Evolutionary conservation across 2,329 filamentous ascomycete genomes (phyloP).

Genomic region (Aspergillus caelatus): DNA sequence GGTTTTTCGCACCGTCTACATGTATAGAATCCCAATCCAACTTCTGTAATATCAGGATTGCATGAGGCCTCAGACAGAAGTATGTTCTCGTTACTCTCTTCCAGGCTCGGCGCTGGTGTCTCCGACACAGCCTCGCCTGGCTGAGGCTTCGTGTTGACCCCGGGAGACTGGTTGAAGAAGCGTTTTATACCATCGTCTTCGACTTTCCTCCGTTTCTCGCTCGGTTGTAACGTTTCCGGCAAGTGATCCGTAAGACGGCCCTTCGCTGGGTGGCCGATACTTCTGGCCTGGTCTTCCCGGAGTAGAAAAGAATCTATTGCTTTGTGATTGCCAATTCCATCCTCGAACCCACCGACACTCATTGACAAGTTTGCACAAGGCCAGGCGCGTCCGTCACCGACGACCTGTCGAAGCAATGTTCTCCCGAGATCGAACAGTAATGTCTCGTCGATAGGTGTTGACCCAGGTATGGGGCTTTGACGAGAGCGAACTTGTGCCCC

Average conservation of each 20-base stretch:
- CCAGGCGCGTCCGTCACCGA: constrained; percentile 78
- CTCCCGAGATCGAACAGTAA: constrained; percentile 75
- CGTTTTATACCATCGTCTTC: constrained; percentile 58
- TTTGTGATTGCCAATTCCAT: constrained; percentile 79
- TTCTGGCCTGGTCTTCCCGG: constrained; percentile 61
- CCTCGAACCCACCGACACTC: constrained; percentile 89
- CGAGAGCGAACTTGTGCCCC: constrained; percentile 74
- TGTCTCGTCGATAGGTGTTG: constrained; percentile 71
- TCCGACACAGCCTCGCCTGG: neutral
- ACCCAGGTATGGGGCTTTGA: constrained; percentile 74
- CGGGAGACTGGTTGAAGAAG: constrained; percentile 56
- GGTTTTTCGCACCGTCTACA: constrained; percentile 69
- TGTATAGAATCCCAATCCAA: constrained; percentile 36
- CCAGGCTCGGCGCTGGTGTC: neutral
- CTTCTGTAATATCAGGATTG: neutral
- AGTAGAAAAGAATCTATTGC: constrained; percentile 87
- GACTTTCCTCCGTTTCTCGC: constrained; percentile 50
- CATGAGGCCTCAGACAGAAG: neutral
- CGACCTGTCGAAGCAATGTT: constrained; percentile 74
- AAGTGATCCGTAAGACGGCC: constrained; percentile 17
- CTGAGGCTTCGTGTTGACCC: constrained; percentile 13
- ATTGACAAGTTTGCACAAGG: constrained; percentile 89
- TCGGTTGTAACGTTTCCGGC: constrained; percentile 19
- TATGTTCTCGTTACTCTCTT: neutral
- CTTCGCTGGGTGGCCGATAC: constrained; percentile 34